Evolutionary conservation across 495 filamentous ascomycete species (phyloP).

Genomic region (Polyplosphaeria fusca): DNA sequence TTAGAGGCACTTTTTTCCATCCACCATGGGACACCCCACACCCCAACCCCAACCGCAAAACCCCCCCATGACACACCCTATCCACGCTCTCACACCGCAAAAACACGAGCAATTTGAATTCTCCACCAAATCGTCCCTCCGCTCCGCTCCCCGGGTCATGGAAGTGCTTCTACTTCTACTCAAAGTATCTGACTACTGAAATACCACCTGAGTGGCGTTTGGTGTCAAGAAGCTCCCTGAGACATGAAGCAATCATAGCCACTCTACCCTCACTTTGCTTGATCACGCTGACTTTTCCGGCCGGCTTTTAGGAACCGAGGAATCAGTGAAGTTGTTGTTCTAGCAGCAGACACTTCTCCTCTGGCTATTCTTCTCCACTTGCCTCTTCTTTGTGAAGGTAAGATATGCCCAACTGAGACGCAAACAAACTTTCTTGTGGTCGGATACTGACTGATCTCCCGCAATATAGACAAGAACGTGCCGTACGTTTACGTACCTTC

Average conservation of each 20-base stretch:
- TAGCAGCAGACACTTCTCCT: conserved; percentile 66
- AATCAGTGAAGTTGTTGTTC: conserved; percentile 79
- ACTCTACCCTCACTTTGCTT: no score
- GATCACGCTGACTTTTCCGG: conserved; percentile 64
- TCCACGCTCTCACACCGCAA: no score
- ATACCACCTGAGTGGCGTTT: conserved; percentile 38
- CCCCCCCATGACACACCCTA: no score
- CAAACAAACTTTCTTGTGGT: neutral
- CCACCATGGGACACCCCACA: no score
- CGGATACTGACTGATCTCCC: conserved; percentile 2
- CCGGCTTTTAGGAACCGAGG: conserved; percentile 91
- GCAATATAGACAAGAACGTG: conserved; percentile 53
- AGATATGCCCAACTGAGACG: conserved; percentile 58
- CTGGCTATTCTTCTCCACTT: conserved; percentile 91
- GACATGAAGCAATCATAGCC: no score
- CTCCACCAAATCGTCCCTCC: no score
- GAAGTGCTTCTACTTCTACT: no score
- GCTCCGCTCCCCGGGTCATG: no score
- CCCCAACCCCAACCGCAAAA: no score
- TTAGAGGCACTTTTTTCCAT: no score
- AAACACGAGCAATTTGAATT: no score
- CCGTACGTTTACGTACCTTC: conserved; percentile 68
- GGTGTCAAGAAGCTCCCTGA: conserved; percentile 2
- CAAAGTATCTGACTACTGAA: no score
- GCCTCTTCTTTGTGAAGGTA: conserved; percentile 67